Base-by-base conservation (phyloP, 2,329 filamentous ascomycete species). In the Apiospora hydei region DNA sequence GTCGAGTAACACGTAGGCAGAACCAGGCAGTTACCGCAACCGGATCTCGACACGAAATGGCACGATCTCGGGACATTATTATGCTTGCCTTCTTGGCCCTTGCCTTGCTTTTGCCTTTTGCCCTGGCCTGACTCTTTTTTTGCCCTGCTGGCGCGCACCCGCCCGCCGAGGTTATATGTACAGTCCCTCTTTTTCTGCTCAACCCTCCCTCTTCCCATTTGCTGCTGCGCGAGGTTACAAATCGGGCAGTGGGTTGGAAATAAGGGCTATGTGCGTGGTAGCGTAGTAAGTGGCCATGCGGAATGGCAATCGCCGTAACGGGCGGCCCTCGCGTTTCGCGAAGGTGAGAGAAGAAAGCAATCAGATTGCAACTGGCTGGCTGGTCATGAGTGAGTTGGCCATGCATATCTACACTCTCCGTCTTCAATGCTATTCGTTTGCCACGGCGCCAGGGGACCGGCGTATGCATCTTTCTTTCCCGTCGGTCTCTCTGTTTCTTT, bases 1-100 rank as follows among this genome's bases (percentile, higher is more conserved):
- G 18, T 49, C 21, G 21, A 49, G 34, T 64, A 64, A 64, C 57
- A 64, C 57, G 57, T 64, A 64, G 57, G 30, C 30, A 38, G 34
- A 64, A 41, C 57, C 57, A 64, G 57, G 18, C 57, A 41, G 57
- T 64, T 64, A 64, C 57, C 57, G 57, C 57, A 64, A 64, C 57
- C 57, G 57, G 57, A 38, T 64, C 57, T 64, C 34, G 30, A 64
- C 57, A 64, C 30, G 57, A 41, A 64, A 64, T 64, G 57, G 57
- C 57, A 64, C 57, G 57, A 64, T 64, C 57, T 64, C 57, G 57
- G 57, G 57, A 64, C 57, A n/a, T 64, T 64, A 41, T 64, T 64
- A 41, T 21, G 57, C 57, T 64, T 64, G 57, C 57, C 57, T 51
- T 51, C 26, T 3, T 38, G 34, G n/a, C 13, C 49, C 49, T 61